These are phyloP conservation scores for Trametes elegans DNA, from an alignment of 768 basidiomycete species.

Conservation along the genomic window DNA sequence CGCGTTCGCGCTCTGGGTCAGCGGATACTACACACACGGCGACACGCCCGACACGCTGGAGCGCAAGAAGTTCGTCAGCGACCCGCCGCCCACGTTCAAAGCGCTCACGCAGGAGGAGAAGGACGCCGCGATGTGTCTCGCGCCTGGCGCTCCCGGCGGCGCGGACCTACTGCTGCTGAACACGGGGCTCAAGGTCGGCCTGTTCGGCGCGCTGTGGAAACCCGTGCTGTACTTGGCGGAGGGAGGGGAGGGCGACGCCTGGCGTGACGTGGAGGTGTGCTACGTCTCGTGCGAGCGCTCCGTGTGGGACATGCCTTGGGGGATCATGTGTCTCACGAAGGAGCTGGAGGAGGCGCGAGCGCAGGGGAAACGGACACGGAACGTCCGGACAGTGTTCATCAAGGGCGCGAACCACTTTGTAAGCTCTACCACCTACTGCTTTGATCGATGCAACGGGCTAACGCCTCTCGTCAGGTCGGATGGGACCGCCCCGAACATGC, in stretches of 20 bases:
- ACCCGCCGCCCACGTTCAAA: conserved; percentile 16
- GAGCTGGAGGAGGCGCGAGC: neutral
- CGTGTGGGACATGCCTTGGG: conserved; percentile 6
- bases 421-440: no score
- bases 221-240: conserved; percentile 2
- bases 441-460: no score
- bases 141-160: conserved; percentile 11
- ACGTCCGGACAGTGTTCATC: conserved; percentile 1
- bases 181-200: neutral
- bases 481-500: no score
- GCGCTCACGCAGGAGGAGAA: conserved; percentile 11
- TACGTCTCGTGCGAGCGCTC: conserved; percentile 5
- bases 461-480: no score
- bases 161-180: conserved; percentile 12
- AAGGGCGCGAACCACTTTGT: conserved; percentile 15
- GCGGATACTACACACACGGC: conserved; percentile 6
- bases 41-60: conserved; percentile 7
- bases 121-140: neutral
- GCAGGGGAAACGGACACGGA: neutral
- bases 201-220: no score
- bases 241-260: neutral
- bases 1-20: conserved; percentile 1
- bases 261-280: conserved; percentile 3
- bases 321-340: neutral
- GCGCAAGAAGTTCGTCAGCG: neutral